Base-by-base conservation (phyloP, 768 basidiomycete genomes). In the Termitomyces sp. region DNA sequence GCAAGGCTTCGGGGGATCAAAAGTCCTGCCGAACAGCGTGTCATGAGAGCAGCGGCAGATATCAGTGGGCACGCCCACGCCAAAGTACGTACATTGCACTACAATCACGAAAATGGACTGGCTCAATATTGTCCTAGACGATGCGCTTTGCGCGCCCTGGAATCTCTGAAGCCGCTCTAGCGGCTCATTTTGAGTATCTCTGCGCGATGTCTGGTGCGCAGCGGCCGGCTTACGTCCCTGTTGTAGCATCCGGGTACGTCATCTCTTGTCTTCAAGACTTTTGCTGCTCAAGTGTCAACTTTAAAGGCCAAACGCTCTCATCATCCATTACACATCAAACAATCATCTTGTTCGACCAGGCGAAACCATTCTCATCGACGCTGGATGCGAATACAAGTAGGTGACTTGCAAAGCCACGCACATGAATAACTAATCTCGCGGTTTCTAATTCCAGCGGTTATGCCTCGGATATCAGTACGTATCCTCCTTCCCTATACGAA, bases 201-300 rank as follows among this genome's bases (percentile, higher is more conserved):
- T 95, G 94, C 65, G 80, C 84, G 4, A 76, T 92, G 42, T 75
- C 76, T 16, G 97, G 97, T 21, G 81, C 92, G 12, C 87, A 93
- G 65, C 82, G 95, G 40, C 83, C 86, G 47, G 95, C 97, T n/a
- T 99, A 99, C 68, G 95, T 99, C 1, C 97, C 97, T 12, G 97
- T 99, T 5, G 92, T 98, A 34, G 96, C 93, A 5, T 95, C 93
- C 1, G 97, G 97, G 90, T 91, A 70, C 59, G 81, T 63, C 8
- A 57, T 32, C 0, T 0, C 44, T 19, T 38, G 5, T 14, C 41
- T 12, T n/a, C n/a, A 48, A 32, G 25, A 17, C 11, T 41, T 49
- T 25, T 56, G 32, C 1, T 52, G n/a, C 27, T 42, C 10, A 47
- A 32, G 11, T 7, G 37, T 50, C 46, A 5, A 59, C 34, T 43